Evolutionary conservation across 257 asterid genomes (phyloP).

Genomic region (Salvia rosmarinus): DNA sequence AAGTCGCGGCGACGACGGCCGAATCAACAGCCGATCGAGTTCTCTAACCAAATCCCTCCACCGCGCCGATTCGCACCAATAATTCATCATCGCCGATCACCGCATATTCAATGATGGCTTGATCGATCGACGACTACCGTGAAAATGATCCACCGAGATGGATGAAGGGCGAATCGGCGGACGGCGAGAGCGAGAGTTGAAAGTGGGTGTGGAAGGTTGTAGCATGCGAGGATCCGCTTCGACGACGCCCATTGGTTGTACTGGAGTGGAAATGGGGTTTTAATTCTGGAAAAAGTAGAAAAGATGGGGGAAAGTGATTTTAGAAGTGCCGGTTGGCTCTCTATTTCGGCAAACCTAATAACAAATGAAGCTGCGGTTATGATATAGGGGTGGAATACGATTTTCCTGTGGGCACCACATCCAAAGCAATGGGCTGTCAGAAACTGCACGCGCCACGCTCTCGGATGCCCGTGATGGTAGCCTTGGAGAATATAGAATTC

Average conservation of each 20-base stretch:
- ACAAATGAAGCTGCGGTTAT: slow-evolving; percentile 34
- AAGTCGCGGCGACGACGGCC: too few species aligned
- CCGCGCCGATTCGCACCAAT: too few species aligned
- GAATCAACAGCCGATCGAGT: too few species aligned
- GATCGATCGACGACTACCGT: too few species aligned
- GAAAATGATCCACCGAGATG: too few species aligned
- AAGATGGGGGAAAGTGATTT: neutral
- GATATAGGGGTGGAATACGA: slow-evolving; percentile 37
- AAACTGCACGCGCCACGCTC: neutral
- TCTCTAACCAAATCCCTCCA: too few species aligned
- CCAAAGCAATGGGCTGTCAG: slow-evolving; percentile 39
- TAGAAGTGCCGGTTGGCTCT: slow-evolving; percentile 44
- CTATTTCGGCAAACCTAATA: slow-evolving; percentile 72
- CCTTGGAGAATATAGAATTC: neutral
- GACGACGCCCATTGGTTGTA: slow-evolving; percentile 57
- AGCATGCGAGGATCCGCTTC: slow-evolving; percentile 52
- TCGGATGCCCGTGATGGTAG: slow-evolving; percentile 3
- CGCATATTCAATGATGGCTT: too few species aligned
- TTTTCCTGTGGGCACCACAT: slow-evolving; percentile 36
- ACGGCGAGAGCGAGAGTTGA: slow-evolving; percentile 72
- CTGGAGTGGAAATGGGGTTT: slow-evolving; percentile 11
- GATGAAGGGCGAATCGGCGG: slow-evolving; percentile 75
- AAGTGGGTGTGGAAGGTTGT: slow-evolving; percentile 53
- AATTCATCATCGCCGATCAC: too few species aligned
- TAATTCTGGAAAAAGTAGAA: neutral